Evolutionary conservation across 345 rosid species (phyloP).

Genomic region (Brassica incana): DNA sequence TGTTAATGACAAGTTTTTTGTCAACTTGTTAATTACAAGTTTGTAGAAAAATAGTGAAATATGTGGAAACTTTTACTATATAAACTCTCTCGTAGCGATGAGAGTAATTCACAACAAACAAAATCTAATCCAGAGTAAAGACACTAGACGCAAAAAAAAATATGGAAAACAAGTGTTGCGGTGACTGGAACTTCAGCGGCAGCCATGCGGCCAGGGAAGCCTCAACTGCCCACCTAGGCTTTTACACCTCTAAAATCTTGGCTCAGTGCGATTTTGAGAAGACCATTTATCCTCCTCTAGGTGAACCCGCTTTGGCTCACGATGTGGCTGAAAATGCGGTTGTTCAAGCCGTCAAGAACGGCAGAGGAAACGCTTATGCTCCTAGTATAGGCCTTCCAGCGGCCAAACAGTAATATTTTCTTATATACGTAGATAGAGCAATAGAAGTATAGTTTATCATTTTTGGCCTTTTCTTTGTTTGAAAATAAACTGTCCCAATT

Average conservation of each 20-base stretch:
- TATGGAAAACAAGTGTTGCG: neutral
- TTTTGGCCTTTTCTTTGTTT: neutral
- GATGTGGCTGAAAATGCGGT: neutral
- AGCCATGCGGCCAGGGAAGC: neutral
- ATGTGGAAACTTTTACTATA: neutral
- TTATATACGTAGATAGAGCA: neutral
- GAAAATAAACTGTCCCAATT: neutral
- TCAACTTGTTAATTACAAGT: neutral
- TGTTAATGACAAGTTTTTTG: neutral
- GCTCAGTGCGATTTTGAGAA: neutral
- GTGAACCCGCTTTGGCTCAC: neutral
- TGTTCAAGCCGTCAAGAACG: neutral
- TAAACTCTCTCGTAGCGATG: neutral
- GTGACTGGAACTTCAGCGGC: neutral
- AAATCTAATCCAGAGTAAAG: neutral
- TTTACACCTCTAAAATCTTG: neutral
- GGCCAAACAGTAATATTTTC: neutral
- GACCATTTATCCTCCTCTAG: neutral
- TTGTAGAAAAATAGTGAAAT: neutral
- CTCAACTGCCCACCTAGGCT: neutral
- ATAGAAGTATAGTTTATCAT: neutral
- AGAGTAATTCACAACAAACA: neutral
- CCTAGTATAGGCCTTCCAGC: neutral
- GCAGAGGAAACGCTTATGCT: neutral
- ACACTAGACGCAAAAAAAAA: neutral